These are phyloP conservation scores for Ganoderma multipileum DNA, from an alignment of 1,284 basidiomycete species.

Conservation along the genomic window DNA sequence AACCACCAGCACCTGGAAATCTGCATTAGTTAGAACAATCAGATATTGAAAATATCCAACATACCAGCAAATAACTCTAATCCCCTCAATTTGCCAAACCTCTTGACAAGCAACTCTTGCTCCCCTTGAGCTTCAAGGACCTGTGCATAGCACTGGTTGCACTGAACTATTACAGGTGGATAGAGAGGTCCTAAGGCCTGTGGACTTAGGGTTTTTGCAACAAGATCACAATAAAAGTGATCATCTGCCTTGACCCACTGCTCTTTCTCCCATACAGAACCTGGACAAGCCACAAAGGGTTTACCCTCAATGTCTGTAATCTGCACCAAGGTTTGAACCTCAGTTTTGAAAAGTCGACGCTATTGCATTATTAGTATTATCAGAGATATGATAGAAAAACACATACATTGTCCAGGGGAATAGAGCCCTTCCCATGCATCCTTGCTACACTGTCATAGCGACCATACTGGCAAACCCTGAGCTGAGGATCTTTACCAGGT, in stretches of 20 bases:
- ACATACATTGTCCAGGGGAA: conserved; percentile 27
- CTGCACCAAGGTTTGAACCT: conserved; percentile 37
- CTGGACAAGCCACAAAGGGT: conserved; percentile 28
- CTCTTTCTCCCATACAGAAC: conserved; percentile 44
- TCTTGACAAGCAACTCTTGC: conserved; percentile 40
- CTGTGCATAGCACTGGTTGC: conserved; percentile 9
- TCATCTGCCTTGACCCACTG: conserved; percentile 58
- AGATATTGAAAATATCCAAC: conserved; percentile 7
- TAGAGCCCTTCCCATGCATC: background rate
- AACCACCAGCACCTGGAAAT: conserved; percentile 67
- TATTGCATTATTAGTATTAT: conserved; percentile 33
- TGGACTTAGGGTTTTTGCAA: conserved; percentile 27
- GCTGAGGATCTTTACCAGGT: conserved; percentile 25
- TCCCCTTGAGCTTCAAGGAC: conserved; percentile 39
- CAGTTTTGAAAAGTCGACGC: conserved; percentile 54
- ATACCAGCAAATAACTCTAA: conserved; percentile 72
- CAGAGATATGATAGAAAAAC: background rate
- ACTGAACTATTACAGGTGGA: conserved; percentile 6
- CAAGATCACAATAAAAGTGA: conserved; percentile 60
- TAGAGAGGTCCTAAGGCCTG: conserved; percentile 37
- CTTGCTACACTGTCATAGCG: conserved; percentile 47
- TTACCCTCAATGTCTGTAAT: conserved; percentile 53
- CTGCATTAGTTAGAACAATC: background rate
- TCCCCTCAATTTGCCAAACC: conserved; percentile 54
- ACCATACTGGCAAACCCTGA: conserved; percentile 50